Evolutionary conservation across 192 early-diverging fungal species (phyloP), one percentile per base, ranked within the genome.

Genomic region (Umbelopsis sp.): DNA sequence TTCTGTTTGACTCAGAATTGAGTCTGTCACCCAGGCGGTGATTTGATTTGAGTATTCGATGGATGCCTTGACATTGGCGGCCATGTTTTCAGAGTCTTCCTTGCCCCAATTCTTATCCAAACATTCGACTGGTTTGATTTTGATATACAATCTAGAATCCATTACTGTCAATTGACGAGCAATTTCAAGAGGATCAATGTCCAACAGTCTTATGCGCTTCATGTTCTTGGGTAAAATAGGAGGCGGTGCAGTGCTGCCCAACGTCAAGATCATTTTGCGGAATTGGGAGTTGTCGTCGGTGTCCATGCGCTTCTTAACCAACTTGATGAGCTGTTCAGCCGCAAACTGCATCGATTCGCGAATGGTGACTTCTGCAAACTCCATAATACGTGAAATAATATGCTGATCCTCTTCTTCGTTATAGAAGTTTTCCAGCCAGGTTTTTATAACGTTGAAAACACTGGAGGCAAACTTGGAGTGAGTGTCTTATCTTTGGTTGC

Each of bases 81-180:
- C 91, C 55, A 85, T 82, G 37, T 82, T 74, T 21, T 81, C 78
- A 16, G 87, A 80, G 37, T 91, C 86, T 13, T 85, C 82, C 71
- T 84, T 90, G 46, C 80, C 84, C 97, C 97, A 98, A 16, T 90
- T 92, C 65, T 94, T 91, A 71, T 90, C 89, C 66, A 98, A 78
- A 68, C 92, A 95, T 82, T 98, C 96, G 15, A 87, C 86, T 30
- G 93, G 90, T 35, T 90, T 85, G 76, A 98, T 92, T 75, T 88
- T 86, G 74, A 86, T 89, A 72, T 90, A 97, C 27, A 91, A 73
- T 45, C 83, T 80, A 12, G 85, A 89, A 75, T 95, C 94, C 87
- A 94, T 90, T 45, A 98, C 83, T 4, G 96, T 98, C 69, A 98
- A 84, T 84, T 98, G 96, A n/a, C 96, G 87, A 1, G 96, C 96